These are phyloP conservation scores for Arctium lappa DNA, from an alignment of 129 eudicot genomes.

Conservation along the genomic window DNA sequence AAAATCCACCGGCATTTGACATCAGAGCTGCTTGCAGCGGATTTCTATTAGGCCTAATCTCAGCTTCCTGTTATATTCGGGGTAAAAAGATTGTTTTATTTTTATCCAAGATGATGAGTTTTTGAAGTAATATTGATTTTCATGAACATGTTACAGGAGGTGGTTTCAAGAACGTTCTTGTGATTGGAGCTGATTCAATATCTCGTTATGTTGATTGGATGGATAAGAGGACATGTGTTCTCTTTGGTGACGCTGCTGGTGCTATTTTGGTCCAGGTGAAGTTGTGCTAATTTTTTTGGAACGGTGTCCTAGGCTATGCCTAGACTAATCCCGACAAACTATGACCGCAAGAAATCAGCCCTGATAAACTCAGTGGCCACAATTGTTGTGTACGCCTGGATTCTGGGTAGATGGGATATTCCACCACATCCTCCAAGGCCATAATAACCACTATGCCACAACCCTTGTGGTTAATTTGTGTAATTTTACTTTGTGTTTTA, in stretches of 20 bases:
- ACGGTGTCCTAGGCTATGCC: too few species aligned
- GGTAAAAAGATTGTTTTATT: slow-evolving; percentile 29
- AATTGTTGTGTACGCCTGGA: too few species aligned
- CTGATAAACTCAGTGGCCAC: too few species aligned
- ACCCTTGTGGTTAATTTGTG: too few species aligned
- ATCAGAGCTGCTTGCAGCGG: slow-evolving; percentile 79
- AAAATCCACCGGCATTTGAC: slow-evolving; percentile 53
- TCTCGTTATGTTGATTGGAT: slow-evolving; percentile 85
- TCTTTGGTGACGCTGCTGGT: slow-evolving; percentile 94
- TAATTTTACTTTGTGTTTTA: too few species aligned
- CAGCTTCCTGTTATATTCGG: slow-evolving; percentile 63
- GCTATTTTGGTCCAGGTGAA: slow-evolving; percentile 76
- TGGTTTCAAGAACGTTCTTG: slow-evolving; percentile 67
- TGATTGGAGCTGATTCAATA: slow-evolving; percentile 77
- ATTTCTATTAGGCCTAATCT: slow-evolving; percentile 55
- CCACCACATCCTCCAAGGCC: too few species aligned
- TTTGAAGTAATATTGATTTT: background rate
- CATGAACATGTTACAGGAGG: slow-evolving; percentile 46
- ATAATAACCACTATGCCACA: too few species aligned
- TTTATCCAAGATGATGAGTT: background rate
- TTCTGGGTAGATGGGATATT: too few species aligned
- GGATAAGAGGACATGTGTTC: slow-evolving; percentile 73
- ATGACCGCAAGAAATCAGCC: too few species aligned
- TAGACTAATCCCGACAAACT: too few species aligned
- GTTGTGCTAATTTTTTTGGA: too few species aligned